Evolutionary conservation across 208 protist species (phyloP), one percentile per base, ranked within the genome.

Genomic region (Balamuthia mandrillaris): DNA sequence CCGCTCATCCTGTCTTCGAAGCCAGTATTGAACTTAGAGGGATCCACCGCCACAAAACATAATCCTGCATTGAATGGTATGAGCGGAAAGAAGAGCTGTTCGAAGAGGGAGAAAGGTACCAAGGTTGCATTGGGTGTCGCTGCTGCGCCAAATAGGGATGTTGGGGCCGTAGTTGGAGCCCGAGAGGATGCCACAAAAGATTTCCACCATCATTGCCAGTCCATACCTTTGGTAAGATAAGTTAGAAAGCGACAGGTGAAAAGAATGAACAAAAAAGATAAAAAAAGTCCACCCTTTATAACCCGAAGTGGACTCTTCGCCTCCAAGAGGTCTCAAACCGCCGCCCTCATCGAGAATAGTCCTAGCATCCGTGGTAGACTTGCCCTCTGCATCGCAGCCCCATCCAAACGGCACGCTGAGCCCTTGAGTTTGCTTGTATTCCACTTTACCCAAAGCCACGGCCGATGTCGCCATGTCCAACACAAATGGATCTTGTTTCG

Each of bases 241-340:
- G 24, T 12, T 12, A 63, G 54, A n/a, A n/a, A n/a, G n/a, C n/a
- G n/a, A n/a, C n/a, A n/a, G n/a, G n/a, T n/a, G n/a, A n/a, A n/a
- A n/a, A n/a, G n/a, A n/a, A n/a, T n/a, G 56, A 14, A 29, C 18
- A 7, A 29, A 35, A 21, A 7, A 9, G 16, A 3, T 35, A 5
- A 3, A 66, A 90, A 2, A 63, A 84, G 41, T n/a, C n/a, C 83
- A 91, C 54, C 89, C 89, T 35, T 91, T 91, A 45, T 91, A 90
- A 31, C 89, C 89, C 35, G 63, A 87, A 21, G 41, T 61, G 24
- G 84, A 44, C 56, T 91, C 89, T 29, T 84, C 88, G 3, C 44
- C 42, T 24, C 89, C 89, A 1, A 78, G 68, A 16, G 51, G 58
- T 2, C 51, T 41, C 0, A 78, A 47, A n/a, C n/a, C n/a, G 3